Percentiles rank a stretch among this genome's conserved stretches.
These are phyloP conservation scores for Ulvella scutata DNA, from an alignment of 139 green algal species.

Conservation along the genomic window DNA sequence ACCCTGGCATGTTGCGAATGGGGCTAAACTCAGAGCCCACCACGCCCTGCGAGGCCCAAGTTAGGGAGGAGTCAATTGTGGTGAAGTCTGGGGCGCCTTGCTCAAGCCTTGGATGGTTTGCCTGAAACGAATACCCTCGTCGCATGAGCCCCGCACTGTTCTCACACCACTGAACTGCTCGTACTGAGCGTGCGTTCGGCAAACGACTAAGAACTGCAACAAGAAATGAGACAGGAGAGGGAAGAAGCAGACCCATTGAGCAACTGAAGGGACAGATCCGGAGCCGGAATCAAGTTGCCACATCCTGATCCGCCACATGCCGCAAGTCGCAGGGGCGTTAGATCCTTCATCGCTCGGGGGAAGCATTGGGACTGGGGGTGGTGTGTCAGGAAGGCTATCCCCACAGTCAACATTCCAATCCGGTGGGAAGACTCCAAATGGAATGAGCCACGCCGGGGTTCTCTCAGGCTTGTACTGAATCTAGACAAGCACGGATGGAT, in stretches of 20 bases:
- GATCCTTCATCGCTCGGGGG: not conserved
- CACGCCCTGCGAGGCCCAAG: not conserved
- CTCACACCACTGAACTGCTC: too few species aligned
- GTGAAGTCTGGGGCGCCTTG: not conserved
- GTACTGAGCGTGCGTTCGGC: too few species aligned
- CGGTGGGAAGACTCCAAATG: not conserved
- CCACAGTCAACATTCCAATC: not conserved
- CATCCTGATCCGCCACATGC: not conserved
- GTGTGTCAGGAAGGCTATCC: not conserved
- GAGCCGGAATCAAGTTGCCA: not conserved
- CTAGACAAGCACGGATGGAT: not conserved
- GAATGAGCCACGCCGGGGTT: not conserved
- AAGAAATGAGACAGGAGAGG: too few species aligned
- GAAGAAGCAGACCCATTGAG: not conserved
- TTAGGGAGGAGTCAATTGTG: not conserved
- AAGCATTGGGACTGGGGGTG: not conserved
- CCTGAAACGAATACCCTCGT: too few species aligned
- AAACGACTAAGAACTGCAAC: too few species aligned
- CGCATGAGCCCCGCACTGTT: too few species aligned
- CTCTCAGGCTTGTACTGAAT: not conserved
- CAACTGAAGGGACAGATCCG: not conserved
- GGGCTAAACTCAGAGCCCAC: not conserved
- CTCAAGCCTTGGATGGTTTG: not conserved
- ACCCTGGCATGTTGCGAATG: not conserved
- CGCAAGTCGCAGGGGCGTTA: not conserved